Conservation (phyloP, 106 monocot genomes). For the Narthecium ossifragum region DNA sequence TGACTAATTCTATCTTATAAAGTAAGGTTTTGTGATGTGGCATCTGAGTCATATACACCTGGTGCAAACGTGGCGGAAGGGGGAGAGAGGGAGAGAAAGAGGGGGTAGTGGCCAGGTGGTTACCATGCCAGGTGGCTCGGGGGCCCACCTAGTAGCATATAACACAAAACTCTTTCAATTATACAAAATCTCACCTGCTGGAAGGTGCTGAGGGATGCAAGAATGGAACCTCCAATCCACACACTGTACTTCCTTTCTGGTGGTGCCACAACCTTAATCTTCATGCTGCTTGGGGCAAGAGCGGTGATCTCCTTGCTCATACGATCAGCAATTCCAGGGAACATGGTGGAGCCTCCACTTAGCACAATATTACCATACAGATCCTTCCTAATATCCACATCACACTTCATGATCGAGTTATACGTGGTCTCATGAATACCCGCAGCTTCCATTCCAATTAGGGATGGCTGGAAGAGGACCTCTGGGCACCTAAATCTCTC, state of each 20-base stretch:
- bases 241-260: conserved; percentile 28
- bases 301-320: conserved; percentile 30
- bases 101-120: too few relatives aligned
- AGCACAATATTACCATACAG: conserved; percentile 27
- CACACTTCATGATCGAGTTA: conserved; percentile 37
- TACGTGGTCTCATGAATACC: conserved; percentile 28
- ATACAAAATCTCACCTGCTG: conserved; percentile 24
- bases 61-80: too few relatives aligned
- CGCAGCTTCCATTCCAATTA: conserved; percentile 31
- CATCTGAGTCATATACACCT: too few relatives aligned
- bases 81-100: too few relatives aligned
- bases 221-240: conserved; percentile 34
- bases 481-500: conserved; percentile 31
- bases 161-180: too few relatives aligned
- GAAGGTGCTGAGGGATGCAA: conserved; percentile 28
- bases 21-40: too few relatives aligned
- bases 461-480: conserved; percentile 32
- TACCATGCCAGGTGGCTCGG: too few relatives aligned
- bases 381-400: conserved; percentile 32
- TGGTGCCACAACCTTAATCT: conserved; percentile 31
- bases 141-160: too few relatives aligned
- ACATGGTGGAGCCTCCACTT: conserved; percentile 26
- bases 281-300: conserved; percentile 31
- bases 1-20: too few relatives aligned
- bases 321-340: conserved; percentile 31